Evolutionary conservation across 1,284 basidiomycete species (phyloP).

Genomic region (Moesziomyces antarcticus): DNA sequence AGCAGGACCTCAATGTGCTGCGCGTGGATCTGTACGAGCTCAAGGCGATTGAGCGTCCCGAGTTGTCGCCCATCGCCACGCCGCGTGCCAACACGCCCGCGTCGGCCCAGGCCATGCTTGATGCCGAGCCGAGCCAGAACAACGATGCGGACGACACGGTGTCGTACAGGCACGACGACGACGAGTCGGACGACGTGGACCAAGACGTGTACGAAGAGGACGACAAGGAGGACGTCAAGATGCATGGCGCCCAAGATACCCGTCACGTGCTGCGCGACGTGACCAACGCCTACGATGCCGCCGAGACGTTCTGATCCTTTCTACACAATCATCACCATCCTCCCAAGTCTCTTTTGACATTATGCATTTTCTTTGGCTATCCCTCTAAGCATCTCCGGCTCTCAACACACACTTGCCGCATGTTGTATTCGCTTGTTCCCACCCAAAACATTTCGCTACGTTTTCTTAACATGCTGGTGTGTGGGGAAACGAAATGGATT

Average conservation of each 20-base stretch:
- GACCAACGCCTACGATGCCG: conserved; percentile 40
- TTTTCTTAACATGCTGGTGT: neutral
- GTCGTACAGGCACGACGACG: conserved; percentile 21
- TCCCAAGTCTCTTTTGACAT: neutral
- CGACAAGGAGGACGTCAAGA: conserved; percentile 6
- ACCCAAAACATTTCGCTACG: too few species aligned
- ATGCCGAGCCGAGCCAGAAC: conserved; percentile 26
- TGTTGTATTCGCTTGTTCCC: neutral
- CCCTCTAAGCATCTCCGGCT: neutral
- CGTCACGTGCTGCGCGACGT: conserved; percentile 41
- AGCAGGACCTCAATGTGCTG: conserved; percentile 53
- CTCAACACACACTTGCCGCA: neutral
- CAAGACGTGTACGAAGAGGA: conserved; percentile 13
- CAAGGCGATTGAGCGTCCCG: conserved; percentile 50
- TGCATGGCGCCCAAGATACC: conserved; percentile 11
- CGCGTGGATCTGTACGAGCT: conserved; percentile 55
- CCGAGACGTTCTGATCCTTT: conserved; percentile 28
- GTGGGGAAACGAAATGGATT: neutral
- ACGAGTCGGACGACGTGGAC: neutral
- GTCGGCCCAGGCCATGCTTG: conserved; percentile 16
- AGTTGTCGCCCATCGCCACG: conserved; percentile 31
- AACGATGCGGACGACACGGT: conserved; percentile 24
- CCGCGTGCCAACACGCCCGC: conserved; percentile 36
- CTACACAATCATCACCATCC: neutral
- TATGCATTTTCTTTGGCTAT: conserved; percentile 1